Percentiles rank a stretch among this genome's conserved stretches.
These are phyloP conservation scores for Urtica urens DNA, from an alignment of 306 rosid species.

Conservation along the genomic window DNA sequence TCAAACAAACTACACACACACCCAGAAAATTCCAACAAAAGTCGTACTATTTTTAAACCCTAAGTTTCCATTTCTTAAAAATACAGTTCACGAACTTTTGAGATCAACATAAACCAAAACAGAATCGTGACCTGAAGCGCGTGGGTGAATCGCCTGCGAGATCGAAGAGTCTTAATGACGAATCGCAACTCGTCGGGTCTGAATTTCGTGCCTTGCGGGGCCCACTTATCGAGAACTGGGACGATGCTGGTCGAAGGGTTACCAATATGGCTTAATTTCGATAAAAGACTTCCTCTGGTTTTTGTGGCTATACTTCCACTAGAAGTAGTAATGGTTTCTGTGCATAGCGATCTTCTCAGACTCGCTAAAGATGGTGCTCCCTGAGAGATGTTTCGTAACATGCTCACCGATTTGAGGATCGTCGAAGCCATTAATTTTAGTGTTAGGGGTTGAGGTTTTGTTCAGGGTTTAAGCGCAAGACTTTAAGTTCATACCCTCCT, in stretches of 20 bases:
- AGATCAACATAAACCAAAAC: conserved; percentile 5
- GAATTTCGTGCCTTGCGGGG: conserved; percentile 28
- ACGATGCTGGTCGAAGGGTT: conserved; percentile 39
- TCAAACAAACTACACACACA: too few relatives aligned
- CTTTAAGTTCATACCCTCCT: too few relatives aligned
- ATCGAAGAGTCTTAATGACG: conserved; percentile 37
- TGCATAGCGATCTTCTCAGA: conserved; percentile 18
- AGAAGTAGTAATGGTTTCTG: conserved; percentile 1
- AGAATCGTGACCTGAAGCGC: conserved; percentile 41
- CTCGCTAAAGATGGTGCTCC: not conserved
- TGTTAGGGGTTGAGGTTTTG: too few relatives aligned
- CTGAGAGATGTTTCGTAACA: conserved; percentile 9
- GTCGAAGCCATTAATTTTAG: conserved; percentile 12
- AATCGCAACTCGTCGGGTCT: conserved; percentile 14
- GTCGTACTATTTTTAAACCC: not conserved
- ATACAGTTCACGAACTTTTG: too few relatives aligned
- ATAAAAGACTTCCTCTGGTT: conserved; percentile 31
- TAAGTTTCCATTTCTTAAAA: too few relatives aligned
- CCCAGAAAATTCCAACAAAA: not conserved
- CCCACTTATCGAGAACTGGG: conserved; percentile 54
- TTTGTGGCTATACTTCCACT: not conserved
- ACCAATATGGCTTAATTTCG: conserved; percentile 50
- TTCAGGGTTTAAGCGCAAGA: too few relatives aligned
- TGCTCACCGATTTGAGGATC: conserved; percentile 19
- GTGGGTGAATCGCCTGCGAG: conserved; percentile 35